phyloP scores from a whole-genome alignment of 768 basidiomycete genomes.

The Hericium coralloides region DNA sequence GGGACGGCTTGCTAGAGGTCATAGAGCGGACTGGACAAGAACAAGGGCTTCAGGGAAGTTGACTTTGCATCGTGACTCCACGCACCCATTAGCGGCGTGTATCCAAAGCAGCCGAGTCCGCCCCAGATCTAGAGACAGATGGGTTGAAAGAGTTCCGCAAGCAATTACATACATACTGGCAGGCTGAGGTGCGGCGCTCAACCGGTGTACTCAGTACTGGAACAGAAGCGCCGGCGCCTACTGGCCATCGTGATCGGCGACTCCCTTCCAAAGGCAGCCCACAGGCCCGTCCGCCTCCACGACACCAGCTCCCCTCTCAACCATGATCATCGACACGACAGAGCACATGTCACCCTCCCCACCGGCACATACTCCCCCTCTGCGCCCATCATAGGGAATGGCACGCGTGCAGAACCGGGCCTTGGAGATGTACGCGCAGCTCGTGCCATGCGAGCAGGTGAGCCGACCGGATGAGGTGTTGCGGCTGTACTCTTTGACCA shows the following conservation, averaged over 20 bases:
- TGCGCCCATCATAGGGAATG: not conserved
- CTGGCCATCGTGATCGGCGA: no score
- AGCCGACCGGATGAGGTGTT: slow-evolving; percentile 73
- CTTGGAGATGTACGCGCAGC: slow-evolving; percentile 57
- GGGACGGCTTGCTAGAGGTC: no score
- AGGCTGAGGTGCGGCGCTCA: slow-evolving; percentile 56
- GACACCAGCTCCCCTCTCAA: not conserved
- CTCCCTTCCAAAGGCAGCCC: no score
- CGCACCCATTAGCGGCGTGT: no score
- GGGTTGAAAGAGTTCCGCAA: slow-evolving; percentile 66
- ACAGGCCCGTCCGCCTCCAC: no score
- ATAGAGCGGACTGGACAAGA: no score
- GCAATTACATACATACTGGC: no score
- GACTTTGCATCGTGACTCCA: no score
- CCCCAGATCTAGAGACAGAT: slow-evolving; percentile 36
- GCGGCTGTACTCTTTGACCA: slow-evolving; percentile 68
- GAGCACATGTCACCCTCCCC: not conserved
- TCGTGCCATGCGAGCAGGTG: slow-evolving; percentile 64
- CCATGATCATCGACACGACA: not conserved
- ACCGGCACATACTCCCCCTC: not conserved
- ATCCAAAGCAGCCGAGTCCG: not conserved
- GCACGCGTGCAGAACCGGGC: slow-evolving; percentile 32
- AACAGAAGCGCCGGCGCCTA: slow-evolving; percentile 11
- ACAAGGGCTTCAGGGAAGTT: no score
- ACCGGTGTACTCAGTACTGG: no score